A percentile compares a stretch with the other conserved stretches of the same genome.
phyloP scores from a whole-genome alignment of 768 basidiomycete genomes.

The Mycena leptocephala region DNA sequence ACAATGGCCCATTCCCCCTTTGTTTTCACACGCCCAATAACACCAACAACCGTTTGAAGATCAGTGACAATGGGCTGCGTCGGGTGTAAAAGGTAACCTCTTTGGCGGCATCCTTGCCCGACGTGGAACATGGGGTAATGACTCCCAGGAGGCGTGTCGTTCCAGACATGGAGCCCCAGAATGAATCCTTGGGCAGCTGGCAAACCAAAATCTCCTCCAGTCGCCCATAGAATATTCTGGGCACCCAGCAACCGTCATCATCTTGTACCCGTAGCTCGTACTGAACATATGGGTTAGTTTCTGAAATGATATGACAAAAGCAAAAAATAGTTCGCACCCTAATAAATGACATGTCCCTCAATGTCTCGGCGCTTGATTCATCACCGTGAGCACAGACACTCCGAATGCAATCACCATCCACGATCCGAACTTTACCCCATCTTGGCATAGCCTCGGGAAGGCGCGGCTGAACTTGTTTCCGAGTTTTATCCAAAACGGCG shows the following conservation, averaged over 20 bases:
- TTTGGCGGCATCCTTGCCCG: constrained; percentile 32
- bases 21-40: constrained; percentile 29
- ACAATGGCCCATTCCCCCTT: constrained; percentile 27
- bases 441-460: constrained; percentile 34
- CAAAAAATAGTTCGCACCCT: neutral
- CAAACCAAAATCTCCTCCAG: constrained; percentile 36
- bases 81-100: constrained; percentile 7
- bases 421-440: constrained; percentile 44
- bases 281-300: neutral
- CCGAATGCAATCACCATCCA: constrained; percentile 39
- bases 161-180: neutral
- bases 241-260: neutral
- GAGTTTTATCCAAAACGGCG: neutral
- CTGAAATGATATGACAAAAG: neutral
- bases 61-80: constrained; percentile 24
- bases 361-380: neutral
- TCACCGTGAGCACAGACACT: neutral
- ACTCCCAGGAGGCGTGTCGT: constrained; percentile 15
- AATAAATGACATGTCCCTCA: constrained; percentile 1
- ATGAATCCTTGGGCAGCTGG: neutral
- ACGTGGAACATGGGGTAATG: constrained; percentile 30
- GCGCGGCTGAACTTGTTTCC: neutral
- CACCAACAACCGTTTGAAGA: constrained; percentile 23
- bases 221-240: constrained; percentile 28
- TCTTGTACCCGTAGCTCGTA: neutral